phyloP scores from a whole-genome alignment of 2,329 filamentous ascomycete genomes.

The Colletotrichum agaves region DNA sequence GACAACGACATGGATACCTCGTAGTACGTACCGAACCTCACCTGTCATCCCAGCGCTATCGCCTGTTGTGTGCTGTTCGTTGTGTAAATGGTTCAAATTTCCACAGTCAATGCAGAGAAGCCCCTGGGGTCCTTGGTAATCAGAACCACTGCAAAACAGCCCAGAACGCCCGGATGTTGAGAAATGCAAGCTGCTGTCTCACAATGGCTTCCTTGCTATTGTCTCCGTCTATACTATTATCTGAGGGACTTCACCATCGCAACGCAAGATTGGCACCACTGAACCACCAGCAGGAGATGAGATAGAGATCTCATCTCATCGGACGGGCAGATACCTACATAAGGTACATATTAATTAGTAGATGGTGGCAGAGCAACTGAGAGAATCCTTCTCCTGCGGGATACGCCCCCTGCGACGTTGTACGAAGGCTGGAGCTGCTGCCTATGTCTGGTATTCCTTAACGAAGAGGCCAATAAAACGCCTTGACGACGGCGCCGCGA shows the following conservation, averaged over 20 bases:
- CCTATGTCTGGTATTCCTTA: constrained; percentile 1
- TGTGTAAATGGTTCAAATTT: constrained; percentile 26
- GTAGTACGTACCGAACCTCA: not conserved
- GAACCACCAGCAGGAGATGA: not conserved
- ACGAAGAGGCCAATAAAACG: constrained; percentile 11
- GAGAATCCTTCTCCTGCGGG: not conserved
- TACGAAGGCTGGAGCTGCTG: constrained; percentile 23
- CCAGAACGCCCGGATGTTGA: not conserved
- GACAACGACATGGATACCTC: too few species aligned
- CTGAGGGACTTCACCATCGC: too few species aligned
- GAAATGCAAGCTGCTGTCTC: too few species aligned
- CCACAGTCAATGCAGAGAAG: constrained; percentile 30
- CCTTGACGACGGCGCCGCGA: not conserved
- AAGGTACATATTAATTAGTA: too few species aligned
- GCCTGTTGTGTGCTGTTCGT: not conserved
- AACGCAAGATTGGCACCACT: not conserved
- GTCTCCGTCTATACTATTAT: too few species aligned
- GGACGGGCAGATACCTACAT: not conserved
- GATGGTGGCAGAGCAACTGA: not conserved
- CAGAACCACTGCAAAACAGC: not conserved
- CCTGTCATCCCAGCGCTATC: not conserved
- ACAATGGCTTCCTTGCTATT: too few species aligned
- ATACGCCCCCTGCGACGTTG: constrained; percentile 33
- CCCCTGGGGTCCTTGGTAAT: not conserved
- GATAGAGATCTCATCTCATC: not conserved